Base-by-base conservation (phyloP, 2,329 filamentous ascomycete species). In the Diaporthe destruens region DNA sequence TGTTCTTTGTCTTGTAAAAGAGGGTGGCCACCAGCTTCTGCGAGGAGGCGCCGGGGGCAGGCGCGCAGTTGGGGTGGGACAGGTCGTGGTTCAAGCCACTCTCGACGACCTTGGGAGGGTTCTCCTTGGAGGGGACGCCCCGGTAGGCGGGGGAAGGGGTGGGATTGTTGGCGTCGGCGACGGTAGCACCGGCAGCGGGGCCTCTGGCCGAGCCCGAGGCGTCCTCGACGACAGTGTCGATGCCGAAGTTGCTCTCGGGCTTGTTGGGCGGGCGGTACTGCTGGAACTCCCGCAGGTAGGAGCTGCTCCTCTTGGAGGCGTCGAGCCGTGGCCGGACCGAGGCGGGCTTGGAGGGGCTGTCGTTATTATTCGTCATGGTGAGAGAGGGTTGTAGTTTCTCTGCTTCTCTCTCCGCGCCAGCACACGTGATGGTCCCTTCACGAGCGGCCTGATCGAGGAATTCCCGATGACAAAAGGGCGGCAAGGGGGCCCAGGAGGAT, bases 221-320 rank as follows among this genome's bases (percentile, higher is more conserved):
- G 73, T 89, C 87, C 79, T 92, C 90, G 67, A 92, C 87, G 20
- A 92, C 89, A 57, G 89, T 90, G 78, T 92, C 90, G 76, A 92
- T 92, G 74, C 89, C 89, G 75, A 89, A 89, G 79, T 88, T 86
- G 72, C 83, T 84, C 36, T 90, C 89, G 59, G 87, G 84, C 74
- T 85, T 84, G 73, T 83, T 82, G 14, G 88, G 88, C 39, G 88
- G 87, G 63, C 89, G 88, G 76, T 90, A 90, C 78, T 91, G 88
- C 80, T 91, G 89, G 77, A 91, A 88, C 76, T 91, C 89, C 79
- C 86, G 86, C 71, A 91, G 83, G 78, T 89, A 91, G 18, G 89
- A 91, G 80, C 87, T 88, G 82, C 87, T 90, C 78, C 89, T 87
- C 86, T 87, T 88, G 69, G 82, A 80, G 69, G 82, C 82, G 61